Percentiles rank a stretch among this genome's conserved stretches.
Evolutionary conservation across 1,139 yeast species (phyloP).

Genomic region (Kodamaea arcana): DNA sequence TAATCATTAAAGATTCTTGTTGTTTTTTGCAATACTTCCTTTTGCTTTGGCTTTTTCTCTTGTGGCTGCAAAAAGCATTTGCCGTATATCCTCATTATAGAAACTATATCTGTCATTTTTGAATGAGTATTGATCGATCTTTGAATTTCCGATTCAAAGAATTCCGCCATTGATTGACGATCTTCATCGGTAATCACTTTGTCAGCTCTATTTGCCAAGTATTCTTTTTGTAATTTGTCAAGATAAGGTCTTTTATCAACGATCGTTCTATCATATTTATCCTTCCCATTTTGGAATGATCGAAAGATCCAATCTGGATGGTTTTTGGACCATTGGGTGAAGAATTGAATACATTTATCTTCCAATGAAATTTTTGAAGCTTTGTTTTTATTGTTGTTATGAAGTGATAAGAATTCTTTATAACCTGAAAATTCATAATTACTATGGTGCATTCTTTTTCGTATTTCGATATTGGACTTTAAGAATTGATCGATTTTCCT

Average conservation of each 20-base stretch:
- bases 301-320: slow-evolving; percentile 28
- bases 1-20: slow-evolving; percentile 14
- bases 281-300: slow-evolving; percentile 10
- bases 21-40: slow-evolving; percentile 4
- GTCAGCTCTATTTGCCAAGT: slow-evolving; percentile 10
- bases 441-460: slow-evolving; percentile 25
- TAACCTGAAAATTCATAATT: slow-evolving; percentile 27
- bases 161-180: slow-evolving; percentile 16
- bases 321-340: slow-evolving; percentile 17
- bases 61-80: slow-evolving; percentile 28
- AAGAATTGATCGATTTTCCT: background rate
- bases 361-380: slow-evolving; percentile 16
- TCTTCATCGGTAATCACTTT: slow-evolving; percentile 15
- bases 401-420: slow-evolving; percentile 16
- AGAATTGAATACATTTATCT: slow-evolving; percentile 29
- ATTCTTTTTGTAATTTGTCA: slow-evolving; percentile 6
- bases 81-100: slow-evolving; percentile 32
- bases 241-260: slow-evolving; percentile 21
- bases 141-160: slow-evolving; percentile 18
- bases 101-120: slow-evolving; percentile 35
- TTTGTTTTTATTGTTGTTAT: slow-evolving; percentile 11
- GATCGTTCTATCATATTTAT: slow-evolving; percentile 27
- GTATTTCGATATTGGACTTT: slow-evolving; percentile 15
- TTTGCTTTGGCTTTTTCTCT: background rate
- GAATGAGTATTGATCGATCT: slow-evolving; percentile 22